Evolutionary conservation across 768 basidiomycete species (phyloP), one percentile per base, ranked within the genome.

Genomic region (Rubroboletus satanas): DNA sequence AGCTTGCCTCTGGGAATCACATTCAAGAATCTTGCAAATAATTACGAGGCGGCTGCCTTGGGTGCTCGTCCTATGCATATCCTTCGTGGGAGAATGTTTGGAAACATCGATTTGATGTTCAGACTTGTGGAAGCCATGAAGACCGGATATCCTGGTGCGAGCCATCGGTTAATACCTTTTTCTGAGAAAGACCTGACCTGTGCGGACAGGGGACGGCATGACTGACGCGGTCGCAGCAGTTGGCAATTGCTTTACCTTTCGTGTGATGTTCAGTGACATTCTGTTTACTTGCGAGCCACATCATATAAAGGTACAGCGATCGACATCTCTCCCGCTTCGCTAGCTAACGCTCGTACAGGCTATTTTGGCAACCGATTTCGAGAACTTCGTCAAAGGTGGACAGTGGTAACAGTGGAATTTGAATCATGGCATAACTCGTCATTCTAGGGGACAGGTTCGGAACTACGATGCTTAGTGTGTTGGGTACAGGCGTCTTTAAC

Each of bases 401-500:
- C 14, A 49, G 44, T 17, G 7, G 7, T 31, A 17, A 35, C 28
- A 15, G 0, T 35, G 10, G 5, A 14, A 14, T n/a, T 38, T 42
- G 11, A 15, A 29, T 11, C 8, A 36, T 29, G 2, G 8, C 43
- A n/a, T 51, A 31, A 60, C 23, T 11, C 6, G n/a, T n/a, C 23
- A 14, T 43, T 21, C 7, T 39, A 56, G 57, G 61, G 21, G 12
- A 74, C 52, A 68, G 68, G n/a, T 78, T 83, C 46, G 75, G 71
- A 44, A 57, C 68, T 21, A 71, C 71, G 15, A 75, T 80, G 74
- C 66, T 68, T 4, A 73, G 76, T 2, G 74, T 86, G 11, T 68
- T 87, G 15, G 87, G 87, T 0, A 76, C 76, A 11, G 87, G 87
- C 0, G 82, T 87, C 5, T 88, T 88, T 65, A 87, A 87, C 58